Evolutionary conservation across 2,329 filamentous ascomycete species (phyloP), one percentile per base, ranked within the genome.

Genomic region (Stagonosporopsis rhizophila): DNA sequence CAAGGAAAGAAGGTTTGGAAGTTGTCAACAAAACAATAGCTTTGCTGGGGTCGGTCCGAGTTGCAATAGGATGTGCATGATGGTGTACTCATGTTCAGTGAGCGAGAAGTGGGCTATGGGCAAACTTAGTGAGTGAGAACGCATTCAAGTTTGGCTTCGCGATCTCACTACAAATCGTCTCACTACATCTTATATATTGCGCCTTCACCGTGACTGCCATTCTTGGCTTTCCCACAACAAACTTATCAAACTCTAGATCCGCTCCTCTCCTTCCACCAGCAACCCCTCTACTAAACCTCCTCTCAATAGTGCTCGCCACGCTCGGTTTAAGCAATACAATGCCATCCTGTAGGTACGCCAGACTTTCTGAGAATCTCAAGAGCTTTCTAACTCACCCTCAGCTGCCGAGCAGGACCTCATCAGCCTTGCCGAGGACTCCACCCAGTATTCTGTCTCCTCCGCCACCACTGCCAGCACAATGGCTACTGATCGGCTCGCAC

Each of bases 351-450:
- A 49, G 2, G 56, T 53, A 12, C n/a, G 8, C 17, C 44, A 19
- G 40, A 34, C 1, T n/a, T 17, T 15, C 20, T 30, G 28, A 32
- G 12, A 22, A 12, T 4, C 19, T 7, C 22, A n/a, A 6, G 6
- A 7, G 20, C 9, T 6, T 45, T 7, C 40, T 52, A 22, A 47
- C 14, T 19, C n/a, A 25, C 6, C 41, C 2, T 3, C 22, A 64
- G 55, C 56, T 40, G 17, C 38, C 27, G 52, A 48, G 1, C 53
- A 60, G 38, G 44, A 62, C 23, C 53, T 66, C 19, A 63, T 65
- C 40, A 58, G 47, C 28, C 46, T 65, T 6, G 45, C 38, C 4
- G 51, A 58, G n/a, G 22, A 27, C 15, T 30, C 40, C 20, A 15
- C 42, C 22, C 11, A n/a, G 7, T n/a, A 7, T 0, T 19, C 40